Percentiles rank a stretch among this genome's conserved stretches.
Evolutionary conservation across 805 yeast genomes (phyloP).

Genomic region (Myxozyma nipponensis): DNA sequence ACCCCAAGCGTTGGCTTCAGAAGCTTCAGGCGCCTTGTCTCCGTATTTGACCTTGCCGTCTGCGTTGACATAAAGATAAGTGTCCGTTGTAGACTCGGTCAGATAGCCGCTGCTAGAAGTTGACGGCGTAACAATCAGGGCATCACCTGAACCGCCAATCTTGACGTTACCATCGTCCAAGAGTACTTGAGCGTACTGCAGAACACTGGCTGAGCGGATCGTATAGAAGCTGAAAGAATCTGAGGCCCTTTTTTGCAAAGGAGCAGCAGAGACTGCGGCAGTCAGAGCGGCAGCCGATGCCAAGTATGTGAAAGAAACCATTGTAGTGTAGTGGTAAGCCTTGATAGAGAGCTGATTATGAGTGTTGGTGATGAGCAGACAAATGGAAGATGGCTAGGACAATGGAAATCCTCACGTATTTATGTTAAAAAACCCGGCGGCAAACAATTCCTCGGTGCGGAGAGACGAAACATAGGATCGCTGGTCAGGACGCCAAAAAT

Average conservation of each 20-base stretch:
- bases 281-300: not conserved
- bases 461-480: no score
- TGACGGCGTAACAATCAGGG: not conserved
- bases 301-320: not conserved
- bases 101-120: slow-evolving; percentile 10
- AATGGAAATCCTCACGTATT: no score
- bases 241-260: not conserved
- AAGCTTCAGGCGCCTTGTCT: slow-evolving; percentile 2
- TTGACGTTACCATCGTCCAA: slow-evolving; percentile 14
- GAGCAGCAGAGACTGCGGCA: not conserved
- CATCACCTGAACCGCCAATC: not conserved
- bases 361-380: no score
- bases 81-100: slow-evolving; percentile 8
- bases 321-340: not conserved
- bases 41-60: slow-evolving; percentile 10
- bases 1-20: slow-evolving; percentile 13
- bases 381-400: no score
- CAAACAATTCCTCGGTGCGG: no score
- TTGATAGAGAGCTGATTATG: no score
- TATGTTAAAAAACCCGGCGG: no score
- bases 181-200: slow-evolving; percentile 16
- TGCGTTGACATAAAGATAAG: slow-evolving; percentile 14
- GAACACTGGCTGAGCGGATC: slow-evolving; percentile 14
- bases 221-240: slow-evolving; percentile 8
- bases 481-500: no score